A percentile compares a stretch with the other conserved stretches of the same genome.
Evolutionary conservation across 2,329 filamentous ascomycete species (phyloP).

Genomic region (Hypoxylon sp.): DNA sequence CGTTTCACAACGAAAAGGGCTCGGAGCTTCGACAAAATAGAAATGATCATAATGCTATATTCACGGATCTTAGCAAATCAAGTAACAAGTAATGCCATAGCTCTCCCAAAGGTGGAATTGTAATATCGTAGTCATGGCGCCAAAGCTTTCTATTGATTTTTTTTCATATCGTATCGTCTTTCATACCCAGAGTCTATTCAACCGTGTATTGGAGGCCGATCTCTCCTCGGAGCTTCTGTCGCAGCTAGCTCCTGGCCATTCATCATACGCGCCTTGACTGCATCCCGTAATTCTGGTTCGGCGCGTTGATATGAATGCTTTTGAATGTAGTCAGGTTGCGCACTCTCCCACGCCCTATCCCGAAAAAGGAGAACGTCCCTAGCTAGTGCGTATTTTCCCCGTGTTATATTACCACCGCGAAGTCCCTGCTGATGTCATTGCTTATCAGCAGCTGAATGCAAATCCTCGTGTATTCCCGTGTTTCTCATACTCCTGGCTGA

Average conservation of each 20-base stretch:
- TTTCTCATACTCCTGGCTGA: conserved; percentile 33
- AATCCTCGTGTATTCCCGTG: conserved; percentile 42
- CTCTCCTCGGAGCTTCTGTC: conserved; percentile 13
- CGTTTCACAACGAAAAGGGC: background rate
- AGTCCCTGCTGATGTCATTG: conserved; percentile 20
- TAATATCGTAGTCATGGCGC: conserved; percentile 1
- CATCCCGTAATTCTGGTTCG: conserved; percentile 24
- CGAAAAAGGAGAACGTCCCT: conserved; percentile 29
- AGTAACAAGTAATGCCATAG: background rate
- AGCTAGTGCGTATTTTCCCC: conserved; percentile 26
- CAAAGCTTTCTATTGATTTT: conserved; percentile 39
- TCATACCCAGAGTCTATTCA: conserved; percentile 36
- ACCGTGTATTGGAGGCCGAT: conserved; percentile 19
- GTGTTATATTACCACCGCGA: conserved; percentile 42
- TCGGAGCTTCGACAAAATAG: background rate
- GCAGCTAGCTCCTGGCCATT: conserved; percentile 20
- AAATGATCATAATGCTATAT: background rate
- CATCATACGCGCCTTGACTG: conserved; percentile 12
- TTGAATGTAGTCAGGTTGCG: conserved; percentile 23
- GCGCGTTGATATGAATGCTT: conserved; percentile 24
- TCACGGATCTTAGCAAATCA: background rate
- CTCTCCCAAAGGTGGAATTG: background rate
- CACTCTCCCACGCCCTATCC: conserved; percentile 23
- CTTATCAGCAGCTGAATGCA: conserved; percentile 36
- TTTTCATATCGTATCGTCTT: conserved; percentile 24